These are phyloP conservation scores for Sugiyamaella lignohabitans DNA, from an alignment of 805 yeast genomes.

Conservation along the genomic window DNA sequence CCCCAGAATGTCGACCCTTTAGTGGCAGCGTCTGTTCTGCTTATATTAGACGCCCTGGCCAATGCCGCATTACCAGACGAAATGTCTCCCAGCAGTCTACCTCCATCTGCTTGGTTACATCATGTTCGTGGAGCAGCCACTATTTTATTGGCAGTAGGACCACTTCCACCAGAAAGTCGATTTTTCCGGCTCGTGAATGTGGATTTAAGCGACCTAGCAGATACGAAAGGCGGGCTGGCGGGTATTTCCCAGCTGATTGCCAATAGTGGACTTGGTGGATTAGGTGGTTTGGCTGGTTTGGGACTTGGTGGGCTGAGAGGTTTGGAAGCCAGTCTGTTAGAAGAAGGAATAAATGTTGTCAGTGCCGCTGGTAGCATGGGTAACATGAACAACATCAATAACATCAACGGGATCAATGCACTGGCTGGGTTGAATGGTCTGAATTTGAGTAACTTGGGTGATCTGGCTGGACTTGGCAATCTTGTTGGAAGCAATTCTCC, in stretches of 20 bases:
- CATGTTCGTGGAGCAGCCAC: conserved; percentile 98
- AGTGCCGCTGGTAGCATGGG: not conserved
- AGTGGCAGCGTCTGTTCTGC: conserved; percentile 82
- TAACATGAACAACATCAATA: no score
- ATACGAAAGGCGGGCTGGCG: conserved; percentile 24
- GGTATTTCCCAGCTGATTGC: not conserved
- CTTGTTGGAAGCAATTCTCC: not conserved
- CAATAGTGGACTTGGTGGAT: not conserved
- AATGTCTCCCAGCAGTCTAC: conserved; percentile 50
- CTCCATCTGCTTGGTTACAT: conserved; percentile 94
- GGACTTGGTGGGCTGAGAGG: no score
- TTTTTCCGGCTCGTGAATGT: conserved; percentile 71
- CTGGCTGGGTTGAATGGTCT: no score
- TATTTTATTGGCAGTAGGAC: conserved; percentile 94
- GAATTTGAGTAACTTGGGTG: not conserved
- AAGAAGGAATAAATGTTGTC: no score
- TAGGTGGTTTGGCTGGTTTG: not conserved
- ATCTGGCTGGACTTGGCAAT: not conserved
- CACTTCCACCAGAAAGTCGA: conserved; percentile 61
- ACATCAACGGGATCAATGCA: not conserved
- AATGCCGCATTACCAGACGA: conserved; percentile 58
- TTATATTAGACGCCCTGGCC: conserved; percentile 86
- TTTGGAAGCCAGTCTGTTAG: no score
- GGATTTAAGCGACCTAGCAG: conserved; percentile 85
- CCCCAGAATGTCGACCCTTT: conserved; percentile 78